A percentile compares a stretch with the other conserved stretches of the same genome.
phyloP scores from a whole-genome alignment of 306 rosid species.

The Begonia fuchsioides region DNA sequence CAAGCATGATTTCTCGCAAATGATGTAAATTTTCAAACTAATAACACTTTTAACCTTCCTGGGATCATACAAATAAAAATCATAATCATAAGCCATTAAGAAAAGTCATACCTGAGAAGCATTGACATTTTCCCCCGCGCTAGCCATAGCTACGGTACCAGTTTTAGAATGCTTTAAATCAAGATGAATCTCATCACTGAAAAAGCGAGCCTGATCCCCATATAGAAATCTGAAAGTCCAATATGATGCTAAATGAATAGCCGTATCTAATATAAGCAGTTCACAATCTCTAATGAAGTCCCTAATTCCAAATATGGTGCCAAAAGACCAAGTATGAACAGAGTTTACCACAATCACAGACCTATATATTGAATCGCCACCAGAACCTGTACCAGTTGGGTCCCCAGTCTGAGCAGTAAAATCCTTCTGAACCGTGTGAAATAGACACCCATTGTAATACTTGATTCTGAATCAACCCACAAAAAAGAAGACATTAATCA shows the following conservation, averaged over 20 bases:
- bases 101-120: conserved; percentile 69
- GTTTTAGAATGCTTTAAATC: conserved; percentile 89
- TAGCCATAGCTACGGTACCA: conserved; percentile 88
- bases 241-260: not conserved
- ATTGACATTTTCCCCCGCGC: conserved; percentile 92
- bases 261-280: too few species aligned
- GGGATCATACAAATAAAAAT: not conserved
- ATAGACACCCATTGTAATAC: conserved; percentile 73
- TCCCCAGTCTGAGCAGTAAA: conserved; percentile 95
- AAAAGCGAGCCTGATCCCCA: conserved; percentile 94
- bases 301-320: too few species aligned
- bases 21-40: not conserved
- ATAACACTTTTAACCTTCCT: not conserved
- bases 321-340: too few species aligned
- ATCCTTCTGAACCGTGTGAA: conserved; percentile 83
- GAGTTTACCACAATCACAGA: conserved; percentile 6
- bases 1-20: too few species aligned
- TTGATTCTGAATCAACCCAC: conserved; percentile 40
- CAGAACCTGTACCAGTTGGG: conserved; percentile 67
- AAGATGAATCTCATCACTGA: conserved; percentile 62
- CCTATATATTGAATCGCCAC: conserved; percentile 77
- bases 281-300: too few species aligned
- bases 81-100: too few species aligned
- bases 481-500: conserved; percentile 1
- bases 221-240: conserved; percentile 51